These are phyloP conservation scores for Mycogone perniciosa DNA, from an alignment of 2,329 filamentous ascomycete genomes.

Conservation along the genomic window DNA sequence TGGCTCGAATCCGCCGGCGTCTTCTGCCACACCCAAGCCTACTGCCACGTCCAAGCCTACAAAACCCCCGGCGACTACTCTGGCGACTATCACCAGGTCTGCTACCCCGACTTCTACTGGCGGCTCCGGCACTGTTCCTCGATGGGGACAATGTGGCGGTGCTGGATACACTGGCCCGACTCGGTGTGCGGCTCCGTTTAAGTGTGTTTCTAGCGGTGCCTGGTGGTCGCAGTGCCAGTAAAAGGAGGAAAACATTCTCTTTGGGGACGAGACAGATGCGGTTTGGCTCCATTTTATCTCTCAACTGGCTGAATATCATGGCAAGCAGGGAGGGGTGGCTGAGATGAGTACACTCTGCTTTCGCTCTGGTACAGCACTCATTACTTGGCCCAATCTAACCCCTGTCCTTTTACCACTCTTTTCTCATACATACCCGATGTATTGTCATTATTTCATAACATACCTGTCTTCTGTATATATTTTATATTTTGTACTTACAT, in stretches of 20 bases:
- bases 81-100: conserved; percentile 1
- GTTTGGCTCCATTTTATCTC: too few relatives aligned
- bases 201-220: conserved; percentile 12
- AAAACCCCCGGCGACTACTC: not conserved
- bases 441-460: too few relatives aligned
- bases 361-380: too few relatives aligned
- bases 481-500: too few relatives aligned
- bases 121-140: conserved; percentile 12
- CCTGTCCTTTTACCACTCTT: too few relatives aligned
- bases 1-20: not conserved
- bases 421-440: too few relatives aligned
- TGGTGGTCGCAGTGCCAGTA: conserved; percentile 20
- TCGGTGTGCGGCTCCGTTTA: conserved; percentile 18
- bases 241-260: not conserved
- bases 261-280: too few relatives aligned
- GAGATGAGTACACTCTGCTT: too few relatives aligned
- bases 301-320: too few relatives aligned
- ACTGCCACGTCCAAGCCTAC: not conserved
- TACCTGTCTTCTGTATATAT: too few relatives aligned
- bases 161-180: conserved; percentile 18
- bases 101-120: conserved; percentile 1
- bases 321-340: too few relatives aligned
- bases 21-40: not conserved
- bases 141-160: conserved; percentile 22
- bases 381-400: too few relatives aligned